Percentiles rank a stretch among this genome's conserved stretches.
phyloP scores from a whole-genome alignment of 495 filamentous ascomycete genomes.

The Penicillium antarcticum region DNA sequence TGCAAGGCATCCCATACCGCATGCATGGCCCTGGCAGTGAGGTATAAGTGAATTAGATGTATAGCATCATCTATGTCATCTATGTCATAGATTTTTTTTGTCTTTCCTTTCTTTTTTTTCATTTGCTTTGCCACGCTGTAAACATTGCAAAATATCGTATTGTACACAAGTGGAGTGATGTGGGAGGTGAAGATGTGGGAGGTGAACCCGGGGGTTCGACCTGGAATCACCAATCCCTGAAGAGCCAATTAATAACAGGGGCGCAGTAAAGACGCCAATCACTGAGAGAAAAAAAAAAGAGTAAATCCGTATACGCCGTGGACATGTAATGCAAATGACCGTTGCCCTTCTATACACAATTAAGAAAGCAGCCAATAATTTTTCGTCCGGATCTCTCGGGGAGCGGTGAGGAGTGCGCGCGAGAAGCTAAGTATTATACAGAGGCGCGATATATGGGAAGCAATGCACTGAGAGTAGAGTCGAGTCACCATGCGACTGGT shows the following conservation, averaged over 20 bases:
- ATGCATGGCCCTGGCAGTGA: background rate
- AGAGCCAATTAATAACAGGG: background rate
- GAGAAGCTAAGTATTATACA: conserved; percentile 12
- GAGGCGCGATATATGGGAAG: conserved; percentile 1
- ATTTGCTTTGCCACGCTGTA: background rate
- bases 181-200: background rate
- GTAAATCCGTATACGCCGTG: conserved; percentile 8
- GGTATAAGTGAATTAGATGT: background rate
- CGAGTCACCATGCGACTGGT: no score
- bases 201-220: background rate
- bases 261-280: background rate
- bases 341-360: conserved; percentile 6
- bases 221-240: background rate
- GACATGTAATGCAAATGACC: conserved; percentile 8
- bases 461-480: background rate
- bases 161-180: background rate
- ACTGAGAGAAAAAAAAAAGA: background rate
- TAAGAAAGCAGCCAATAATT: background rate
- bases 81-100: background rate
- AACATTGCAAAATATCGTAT: background rate
- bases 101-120: background rate
- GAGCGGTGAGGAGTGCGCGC: background rate
- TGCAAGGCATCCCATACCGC: background rate
- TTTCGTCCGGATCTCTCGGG: background rate
- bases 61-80: background rate